Evolutionary conservation across 768 basidiomycete genomes (phyloP).

Genomic region (Lentinula detonsa): DNA sequence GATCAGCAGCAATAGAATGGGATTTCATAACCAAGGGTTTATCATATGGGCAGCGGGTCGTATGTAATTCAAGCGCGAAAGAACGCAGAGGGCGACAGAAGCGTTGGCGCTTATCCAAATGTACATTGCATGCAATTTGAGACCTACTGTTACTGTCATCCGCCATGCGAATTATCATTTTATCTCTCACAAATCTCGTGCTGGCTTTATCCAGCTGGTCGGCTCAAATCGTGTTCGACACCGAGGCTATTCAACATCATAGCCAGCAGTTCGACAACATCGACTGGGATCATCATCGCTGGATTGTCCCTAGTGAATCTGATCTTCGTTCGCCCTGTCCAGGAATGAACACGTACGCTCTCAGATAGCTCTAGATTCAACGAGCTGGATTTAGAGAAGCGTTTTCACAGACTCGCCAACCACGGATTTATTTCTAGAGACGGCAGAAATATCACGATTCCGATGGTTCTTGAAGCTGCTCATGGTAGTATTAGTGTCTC

Average conservation of each 20-base stretch:
- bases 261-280: not conserved
- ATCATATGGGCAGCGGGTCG: no score
- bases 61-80: no score
- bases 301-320: slow-evolving; percentile 1
- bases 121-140: no score
- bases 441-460: slow-evolving; percentile 9
- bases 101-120: no score
- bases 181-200: not conserved
- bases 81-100: no score
- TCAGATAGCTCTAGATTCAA: not conserved
- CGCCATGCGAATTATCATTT: not conserved
- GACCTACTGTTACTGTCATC: no score
- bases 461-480: not conserved
- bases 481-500: not conserved
- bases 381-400: not conserved
- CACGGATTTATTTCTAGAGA: slow-evolving; percentile 8
- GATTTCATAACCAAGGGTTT: no score
- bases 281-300: slow-evolving; percentile 6
- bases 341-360: slow-evolving; percentile 10
- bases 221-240: not conserved
- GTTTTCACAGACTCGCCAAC: slow-evolving; percentile 2
- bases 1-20: no score
- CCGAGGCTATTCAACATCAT: not conserved
- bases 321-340: slow-evolving; percentile 10
- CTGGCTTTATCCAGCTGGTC: not conserved